Base-by-base conservation (phyloP, 805 yeast species). In the Candida maris region DNA sequence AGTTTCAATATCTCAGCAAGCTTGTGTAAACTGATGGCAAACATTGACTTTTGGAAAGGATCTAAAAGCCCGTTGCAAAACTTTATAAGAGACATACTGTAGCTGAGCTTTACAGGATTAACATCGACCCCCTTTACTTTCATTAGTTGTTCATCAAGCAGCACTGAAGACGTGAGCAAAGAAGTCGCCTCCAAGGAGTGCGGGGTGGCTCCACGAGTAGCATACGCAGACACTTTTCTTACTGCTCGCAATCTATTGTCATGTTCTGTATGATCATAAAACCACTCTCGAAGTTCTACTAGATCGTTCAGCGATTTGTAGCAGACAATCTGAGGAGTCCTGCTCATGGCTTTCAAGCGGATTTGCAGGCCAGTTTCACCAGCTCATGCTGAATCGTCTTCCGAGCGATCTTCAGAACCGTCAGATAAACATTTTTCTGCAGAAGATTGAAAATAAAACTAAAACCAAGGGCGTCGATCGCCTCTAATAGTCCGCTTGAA, bases 1-100 rank as follows among this genome's bases (percentile, higher is more conserved):
- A 93, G 64, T 1, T 75, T 73, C 16, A 85, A 60, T 29, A 72
- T 71, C 35, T 65, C 71, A 1, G 97, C 97, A 17, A 93, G 61
- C 5, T 71, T 69, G 44, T 83, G 82, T 48, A 93, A 62, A 5
- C 97, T 89, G 12, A 83, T 73, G 0, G 96, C 96, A 54, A 64
- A 81, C 29, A 70, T 74, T 1, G 88, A 75, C 49, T 80, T 85
- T 59, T 93, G 98, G 32, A 73, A 73, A 0, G 95, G 93, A 57
- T 93, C 98, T 24, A 93, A 60, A 3, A 87, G 59, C 2, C 97
- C 97, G 59, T 93, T 93, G 18, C 93, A 97, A 62, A 91, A 87
- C 39, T 94, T 67, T 19, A 87, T 79, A 9, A 89, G 51, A 0
- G 87, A 76, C 85, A 84, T 79, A 0, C 88, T 64, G 54, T 84